Percentiles rank a stretch among this genome's conserved stretches.
Evolutionary conservation across 495 filamentous ascomycete genomes (phyloP).

Genomic region (Aspergillus bridgeri): DNA sequence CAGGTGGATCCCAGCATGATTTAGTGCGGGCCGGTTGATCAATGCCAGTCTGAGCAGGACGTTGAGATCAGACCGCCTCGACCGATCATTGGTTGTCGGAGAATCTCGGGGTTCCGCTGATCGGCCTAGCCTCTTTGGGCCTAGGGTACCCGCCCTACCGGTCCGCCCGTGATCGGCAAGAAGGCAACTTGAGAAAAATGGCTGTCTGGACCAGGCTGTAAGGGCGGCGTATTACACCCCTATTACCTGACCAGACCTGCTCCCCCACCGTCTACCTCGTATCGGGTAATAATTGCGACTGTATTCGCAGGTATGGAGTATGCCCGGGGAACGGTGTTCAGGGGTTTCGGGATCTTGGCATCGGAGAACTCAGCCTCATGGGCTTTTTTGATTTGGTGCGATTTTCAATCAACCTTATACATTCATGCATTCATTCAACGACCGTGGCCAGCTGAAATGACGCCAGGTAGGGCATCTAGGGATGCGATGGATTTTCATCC

Average conservation of each 20-base stretch:
- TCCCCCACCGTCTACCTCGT: too few relatives aligned
- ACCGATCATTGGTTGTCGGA: slow-evolving; percentile 31
- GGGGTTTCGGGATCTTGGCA: neutral
- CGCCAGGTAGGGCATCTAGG: neutral
- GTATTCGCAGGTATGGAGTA: neutral
- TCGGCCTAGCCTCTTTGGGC: slow-evolving; percentile 5
- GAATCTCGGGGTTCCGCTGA: slow-evolving; percentile 32
- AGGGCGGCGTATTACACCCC: too few relatives aligned
- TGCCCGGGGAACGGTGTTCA: neutral
- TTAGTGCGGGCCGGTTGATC: slow-evolving; percentile 10
- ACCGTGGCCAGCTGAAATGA: neutral
- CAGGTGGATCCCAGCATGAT: slow-evolving; percentile 9
- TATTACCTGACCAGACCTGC: neutral
- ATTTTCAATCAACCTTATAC: neutral
- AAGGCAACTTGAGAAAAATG: slow-evolving; percentile 1
- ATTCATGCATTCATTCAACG: neutral
- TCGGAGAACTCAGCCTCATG: neutral
- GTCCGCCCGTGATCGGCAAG: slow-evolving; percentile 21
- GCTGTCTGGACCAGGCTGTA: too few relatives aligned
- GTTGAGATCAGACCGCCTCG: slow-evolving; percentile 10
- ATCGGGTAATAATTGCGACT: too few relatives aligned
- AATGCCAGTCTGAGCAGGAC: slow-evolving; percentile 11
- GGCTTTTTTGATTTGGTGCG: neutral
- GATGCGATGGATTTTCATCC: neutral
- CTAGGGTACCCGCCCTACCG: slow-evolving; percentile 32